Percentiles rank a stretch among this genome's conserved stretches.
phyloP scores from a whole-genome alignment of 2,329 filamentous ascomycete genomes.

The Cercospora nicotianae region DNA sequence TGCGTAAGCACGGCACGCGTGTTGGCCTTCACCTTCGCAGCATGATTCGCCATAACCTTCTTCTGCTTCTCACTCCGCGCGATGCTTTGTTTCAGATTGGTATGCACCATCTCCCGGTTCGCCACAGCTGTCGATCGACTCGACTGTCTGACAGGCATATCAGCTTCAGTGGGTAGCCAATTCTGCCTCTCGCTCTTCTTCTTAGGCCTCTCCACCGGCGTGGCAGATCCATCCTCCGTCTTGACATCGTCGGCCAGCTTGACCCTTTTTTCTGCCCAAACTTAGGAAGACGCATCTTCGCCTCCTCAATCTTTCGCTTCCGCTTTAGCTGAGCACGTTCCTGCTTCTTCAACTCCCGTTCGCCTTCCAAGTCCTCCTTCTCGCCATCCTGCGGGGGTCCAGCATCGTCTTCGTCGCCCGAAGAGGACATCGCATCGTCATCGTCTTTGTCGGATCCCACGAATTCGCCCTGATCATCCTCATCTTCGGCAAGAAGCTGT shows the following conservation, averaged over 20 bases:
- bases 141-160: conserved; percentile 63
- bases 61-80: conserved; percentile 66
- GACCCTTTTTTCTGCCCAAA: conserved; percentile 69
- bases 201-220: conserved; percentile 44
- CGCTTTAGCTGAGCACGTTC: conserved; percentile 70
- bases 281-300: conserved; percentile 60
- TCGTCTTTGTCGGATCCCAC: conserved; percentile 49
- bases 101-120: conserved; percentile 59
- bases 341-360: conserved; percentile 78
- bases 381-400: conserved; percentile 47
- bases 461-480: conserved; percentile 49
- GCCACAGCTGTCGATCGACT: conserved; percentile 62
- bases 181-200: conserved; percentile 72
- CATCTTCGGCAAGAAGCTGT: conserved; percentile 51
- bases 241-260: conserved; percentile 45
- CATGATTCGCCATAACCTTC: conserved; percentile 61
- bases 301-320: conserved; percentile 79
- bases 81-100: conserved; percentile 69
- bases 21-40: conserved; percentile 62
- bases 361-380: conserved; percentile 76
- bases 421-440: conserved; percentile 80
- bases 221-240: conserved; percentile 30
- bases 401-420: conserved; percentile 74
- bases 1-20: conserved; percentile 85
- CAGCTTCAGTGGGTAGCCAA: conserved; percentile 65